phyloP scores from a whole-genome alignment of 768 basidiomycete genomes.

The Phylloporus sp. region DNA sequence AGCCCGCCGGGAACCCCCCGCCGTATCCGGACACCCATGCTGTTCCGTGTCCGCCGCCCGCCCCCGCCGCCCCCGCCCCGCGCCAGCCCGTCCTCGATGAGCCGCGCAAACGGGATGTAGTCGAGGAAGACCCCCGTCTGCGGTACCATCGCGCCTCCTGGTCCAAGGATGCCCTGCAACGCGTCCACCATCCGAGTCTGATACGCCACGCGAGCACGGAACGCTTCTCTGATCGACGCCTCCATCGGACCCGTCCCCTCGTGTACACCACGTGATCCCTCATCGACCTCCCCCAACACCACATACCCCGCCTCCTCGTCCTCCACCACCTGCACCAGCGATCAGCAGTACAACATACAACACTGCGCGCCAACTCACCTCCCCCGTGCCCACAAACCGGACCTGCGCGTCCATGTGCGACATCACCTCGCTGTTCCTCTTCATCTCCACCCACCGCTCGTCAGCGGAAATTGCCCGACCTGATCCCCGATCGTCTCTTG shows the following conservation, averaged over 20 bases:
- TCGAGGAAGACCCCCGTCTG: constrained; percentile 50
- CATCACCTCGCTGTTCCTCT: constrained; percentile 38
- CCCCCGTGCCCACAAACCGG: constrained; percentile 30
- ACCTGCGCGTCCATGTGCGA: constrained; percentile 54
- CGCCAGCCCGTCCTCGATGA: constrained; percentile 57
- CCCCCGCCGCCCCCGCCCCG: constrained; percentile 23
- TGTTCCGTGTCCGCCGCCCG: constrained; percentile 57
- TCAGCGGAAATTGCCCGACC: constrained; percentile 31
- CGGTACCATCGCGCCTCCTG: constrained; percentile 2
- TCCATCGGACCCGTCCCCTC: constrained; percentile 30
- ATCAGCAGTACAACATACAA: constrained; percentile 7
- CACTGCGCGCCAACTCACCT: constrained; percentile 36
- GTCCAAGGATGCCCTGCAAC: constrained; percentile 47
- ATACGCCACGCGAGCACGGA: constrained; percentile 44
- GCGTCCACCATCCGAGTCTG: constrained; percentile 41
- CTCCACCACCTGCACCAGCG: constrained; percentile 24
- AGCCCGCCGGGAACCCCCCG: constrained; percentile 32
- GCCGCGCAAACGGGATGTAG: constrained; percentile 63
- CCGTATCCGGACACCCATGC: constrained; percentile 37
- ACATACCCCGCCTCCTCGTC: constrained; percentile 59
- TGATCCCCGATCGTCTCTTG: constrained; percentile 28
- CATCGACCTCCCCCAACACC: constrained; percentile 30
- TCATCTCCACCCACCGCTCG: constrained; percentile 31
- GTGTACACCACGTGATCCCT: constrained; percentile 44
- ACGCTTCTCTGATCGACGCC: constrained; percentile 35